Evolutionary conservation across 1,284 basidiomycete species (phyloP).

Genomic region (Neonothopanus nambi): DNA sequence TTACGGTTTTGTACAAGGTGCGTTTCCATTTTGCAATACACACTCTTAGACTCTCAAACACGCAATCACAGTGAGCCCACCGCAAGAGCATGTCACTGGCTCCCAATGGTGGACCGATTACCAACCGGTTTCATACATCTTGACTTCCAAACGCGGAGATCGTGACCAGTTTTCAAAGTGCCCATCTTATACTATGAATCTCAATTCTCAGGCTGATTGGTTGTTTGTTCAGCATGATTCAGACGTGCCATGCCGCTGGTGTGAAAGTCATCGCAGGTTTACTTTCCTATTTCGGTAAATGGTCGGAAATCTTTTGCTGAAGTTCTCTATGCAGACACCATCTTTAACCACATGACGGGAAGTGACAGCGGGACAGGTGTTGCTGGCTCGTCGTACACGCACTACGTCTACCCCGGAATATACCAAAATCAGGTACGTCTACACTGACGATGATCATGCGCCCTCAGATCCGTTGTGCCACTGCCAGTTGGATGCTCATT

Average conservation of each 20-base stretch:
- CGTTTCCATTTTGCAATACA: not conserved
- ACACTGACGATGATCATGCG: not conserved
- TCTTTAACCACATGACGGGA: constrained; percentile 69
- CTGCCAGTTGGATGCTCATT: too few relatives aligned
- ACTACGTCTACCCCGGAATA: constrained; percentile 59
- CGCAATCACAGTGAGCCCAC: constrained; percentile 44
- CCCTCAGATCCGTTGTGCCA: too few relatives aligned
- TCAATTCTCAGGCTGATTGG: not conserved
- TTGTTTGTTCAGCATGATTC: constrained; percentile 46
- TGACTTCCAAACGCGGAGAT: constrained; percentile 60
- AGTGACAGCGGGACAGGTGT: constrained; percentile 48
- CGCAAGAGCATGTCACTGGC: constrained; percentile 48
- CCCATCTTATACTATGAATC: constrained; percentile 4
- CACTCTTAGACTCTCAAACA: not conserved
- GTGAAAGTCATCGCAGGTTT: constrained; percentile 54
- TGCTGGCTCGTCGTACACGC: constrained; percentile 52
- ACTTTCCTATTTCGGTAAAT: constrained; percentile 29
- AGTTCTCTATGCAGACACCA: constrained; percentile 47
- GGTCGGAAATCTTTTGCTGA: constrained; percentile 17
- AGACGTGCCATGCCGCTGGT: constrained; percentile 59
- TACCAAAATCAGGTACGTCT: constrained; percentile 41
- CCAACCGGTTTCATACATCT: constrained; percentile 62
- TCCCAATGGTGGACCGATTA: constrained; percentile 68
- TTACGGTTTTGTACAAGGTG: constrained; percentile 68
- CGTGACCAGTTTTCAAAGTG: constrained; percentile 45